Evolutionary conservation across 305 asterid species (phyloP), one percentile per base, ranked within the genome.

Genomic region (Stenogyne calaminthoides): DNA sequence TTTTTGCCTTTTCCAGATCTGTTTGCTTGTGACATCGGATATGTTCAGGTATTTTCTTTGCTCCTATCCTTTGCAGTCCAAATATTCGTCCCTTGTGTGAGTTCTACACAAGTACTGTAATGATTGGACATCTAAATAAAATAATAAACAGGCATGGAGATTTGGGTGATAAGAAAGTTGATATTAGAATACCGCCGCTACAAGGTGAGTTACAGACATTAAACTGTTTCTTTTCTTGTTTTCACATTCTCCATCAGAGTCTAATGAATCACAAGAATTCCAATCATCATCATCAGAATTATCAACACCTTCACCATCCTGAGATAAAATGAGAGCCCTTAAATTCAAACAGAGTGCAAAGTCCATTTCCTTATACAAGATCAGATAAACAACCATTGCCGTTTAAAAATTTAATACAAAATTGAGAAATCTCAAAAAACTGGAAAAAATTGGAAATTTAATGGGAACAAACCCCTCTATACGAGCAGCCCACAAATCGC

Each of bases 61-160:
- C 89, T 76, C 99, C 99, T 67, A 95, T 84, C 84, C 82, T 92
- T 76, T 95, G 98, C 63, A 95, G 88, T 76, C 99, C 98, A 42
- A 83, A 83, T 73, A 90, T 81, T 1, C 81, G 83, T 44, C 98
- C 98, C 78, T 88, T 90, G 61, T 85, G 80, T n/a, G 93, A 92
- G 84, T 95, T 92, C 99, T 95, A 86, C 8, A 64, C 47, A 25
- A 25, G 61, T 39, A 71, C 46, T 46, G 42, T 51, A 75, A 62
- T 29, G 57, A 74, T 79, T 74, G 80, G 77, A 68, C 69, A 44
- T 85, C 63, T 36, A 73, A 16, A 71, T 74, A 51, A 64, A 61
- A 76, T 32, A 46, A 5, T 68, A 79, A 66, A 72, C 72, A 75
- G 12, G 22, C 63, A 47, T 72, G 66, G 46, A 22, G 46, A 74